Evolutionary conservation across 2,329 filamentous ascomycete species (phyloP).

Genomic region (Parastagonospora nodorum): DNA sequence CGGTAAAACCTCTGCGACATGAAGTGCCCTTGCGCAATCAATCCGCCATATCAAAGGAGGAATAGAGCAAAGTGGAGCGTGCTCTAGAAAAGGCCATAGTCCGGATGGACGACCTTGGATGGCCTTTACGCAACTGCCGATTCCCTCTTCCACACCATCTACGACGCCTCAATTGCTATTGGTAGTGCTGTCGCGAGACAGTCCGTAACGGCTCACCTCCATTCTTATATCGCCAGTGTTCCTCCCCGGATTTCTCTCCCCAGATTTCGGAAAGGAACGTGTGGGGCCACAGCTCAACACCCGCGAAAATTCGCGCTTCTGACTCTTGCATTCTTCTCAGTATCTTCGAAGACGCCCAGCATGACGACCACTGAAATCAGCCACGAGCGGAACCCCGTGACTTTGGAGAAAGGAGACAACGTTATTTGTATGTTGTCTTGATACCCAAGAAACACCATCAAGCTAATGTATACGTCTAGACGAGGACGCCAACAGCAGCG

Average conservation of each 20-base stretch:
- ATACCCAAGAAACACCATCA: neutral
- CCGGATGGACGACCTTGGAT: constrained; percentile 11
- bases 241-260: constrained; percentile 35
- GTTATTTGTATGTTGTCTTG: constrained; percentile 23
- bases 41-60: constrained; percentile 19
- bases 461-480: constrained; percentile 21
- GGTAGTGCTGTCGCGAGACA: constrained; percentile 10
- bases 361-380: constrained; percentile 11
- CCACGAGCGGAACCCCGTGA: constrained; percentile 9
- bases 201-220: constrained; percentile 18
- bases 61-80: constrained; percentile 13
- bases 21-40: constrained; percentile 21
- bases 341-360: neutral
- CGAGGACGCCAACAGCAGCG: constrained; percentile 32
- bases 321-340: constrained; percentile 1
- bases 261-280: constrained; percentile 24
- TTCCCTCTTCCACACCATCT: constrained; percentile 17
- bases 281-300: constrained; percentile 19
- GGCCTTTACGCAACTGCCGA: constrained; percentile 36
- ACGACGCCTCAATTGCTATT: constrained; percentile 13
- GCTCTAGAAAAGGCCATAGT: constrained; percentile 19
- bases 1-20: constrained; percentile 25
- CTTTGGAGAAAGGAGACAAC: constrained; percentile 25
- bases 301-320: constrained; percentile 6
- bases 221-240: constrained; percentile 36